Conservation (phyloP, 2,329 filamentous ascomycete species). For the Emydomyces testavorans region DNA sequence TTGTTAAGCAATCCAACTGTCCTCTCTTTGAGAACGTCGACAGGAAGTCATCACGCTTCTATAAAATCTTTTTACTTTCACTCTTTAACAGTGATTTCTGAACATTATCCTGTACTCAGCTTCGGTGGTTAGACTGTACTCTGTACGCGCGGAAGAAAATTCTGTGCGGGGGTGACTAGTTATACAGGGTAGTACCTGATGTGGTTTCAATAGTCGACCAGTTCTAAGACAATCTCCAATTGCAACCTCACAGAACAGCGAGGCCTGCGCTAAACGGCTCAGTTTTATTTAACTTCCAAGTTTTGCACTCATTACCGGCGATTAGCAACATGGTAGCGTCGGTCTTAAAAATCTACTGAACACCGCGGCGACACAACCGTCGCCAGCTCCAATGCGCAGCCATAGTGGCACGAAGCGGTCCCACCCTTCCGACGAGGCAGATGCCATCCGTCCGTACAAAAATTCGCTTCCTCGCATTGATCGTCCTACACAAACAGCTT, state of each 20-base stretch:
- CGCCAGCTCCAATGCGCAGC: slow-evolving; percentile 1
- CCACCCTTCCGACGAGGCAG: slow-evolving; percentile 6
- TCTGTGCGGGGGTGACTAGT: too few relatives aligned
- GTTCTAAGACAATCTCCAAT: not conserved
- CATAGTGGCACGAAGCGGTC: slow-evolving; percentile 10
- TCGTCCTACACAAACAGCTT: slow-evolving; percentile 2
- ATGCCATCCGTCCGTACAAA: not conserved
- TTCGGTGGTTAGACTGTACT: too few relatives aligned
- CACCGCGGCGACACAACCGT: not conserved
- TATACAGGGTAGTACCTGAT: not conserved
- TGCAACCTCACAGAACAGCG: not conserved
- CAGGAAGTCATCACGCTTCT: too few relatives aligned
- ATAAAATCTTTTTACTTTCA: too few relatives aligned
- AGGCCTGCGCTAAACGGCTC: not conserved
- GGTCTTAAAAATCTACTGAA: slow-evolving; percentile 3
- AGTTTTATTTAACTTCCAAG: not conserved
- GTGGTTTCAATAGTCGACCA: not conserved
- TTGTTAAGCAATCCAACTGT: too few relatives aligned
- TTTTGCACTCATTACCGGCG: not conserved
- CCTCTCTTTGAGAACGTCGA: too few relatives aligned
- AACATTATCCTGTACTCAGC: too few relatives aligned
- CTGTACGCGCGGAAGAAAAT: too few relatives aligned
- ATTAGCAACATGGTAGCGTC: slow-evolving; percentile 5
- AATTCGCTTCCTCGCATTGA: slow-evolving; percentile 4
- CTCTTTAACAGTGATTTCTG: too few relatives aligned